These are phyloP conservation scores for Chytridiales sp. DNA, from an alignment of 371 early-diverging fungal species.

Conservation along the genomic window DNA sequence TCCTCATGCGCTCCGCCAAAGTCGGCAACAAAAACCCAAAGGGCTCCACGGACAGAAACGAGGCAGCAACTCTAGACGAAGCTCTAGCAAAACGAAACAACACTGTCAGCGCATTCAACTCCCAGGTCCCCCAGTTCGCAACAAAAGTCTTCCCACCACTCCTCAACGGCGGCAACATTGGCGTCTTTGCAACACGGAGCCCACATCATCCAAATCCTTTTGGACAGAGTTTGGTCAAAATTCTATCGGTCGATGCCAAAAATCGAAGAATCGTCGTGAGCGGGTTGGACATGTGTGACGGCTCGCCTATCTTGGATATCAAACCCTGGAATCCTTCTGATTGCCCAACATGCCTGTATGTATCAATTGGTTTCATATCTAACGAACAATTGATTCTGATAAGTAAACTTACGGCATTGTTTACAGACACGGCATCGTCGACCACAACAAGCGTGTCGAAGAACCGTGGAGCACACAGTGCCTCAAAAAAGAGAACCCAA, in stretches of 20 bases:
- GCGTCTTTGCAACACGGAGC: constrained; percentile 33
- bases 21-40: background rate
- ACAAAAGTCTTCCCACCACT: constrained; percentile 34
- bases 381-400: background rate
- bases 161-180: constrained; percentile 27
- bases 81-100: constrained; percentile 7
- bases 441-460: constrained; percentile 17
- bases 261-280: constrained; percentile 16
- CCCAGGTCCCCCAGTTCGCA: constrained; percentile 28
- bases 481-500: background rate
- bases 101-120: constrained; percentile 20
- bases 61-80: background rate
- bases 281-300: constrained; percentile 33
- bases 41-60: background rate
- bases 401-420: background rate
- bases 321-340: constrained; percentile 40
- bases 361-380: constrained; percentile 10
- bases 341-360: constrained; percentile 26
- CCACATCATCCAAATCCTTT: constrained; percentile 41
- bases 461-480: constrained; percentile 8
- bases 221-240: constrained; percentile 29
- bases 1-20: constrained; percentile 16
- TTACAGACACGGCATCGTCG: constrained; percentile 30
- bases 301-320: constrained; percentile 33
- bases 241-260: constrained; percentile 23